Evolutionary conservation across 495 filamentous ascomycete species (phyloP), one percentile per base, ranked within the genome.

Genomic region (Lasiosphaeris hirsuta): DNA sequence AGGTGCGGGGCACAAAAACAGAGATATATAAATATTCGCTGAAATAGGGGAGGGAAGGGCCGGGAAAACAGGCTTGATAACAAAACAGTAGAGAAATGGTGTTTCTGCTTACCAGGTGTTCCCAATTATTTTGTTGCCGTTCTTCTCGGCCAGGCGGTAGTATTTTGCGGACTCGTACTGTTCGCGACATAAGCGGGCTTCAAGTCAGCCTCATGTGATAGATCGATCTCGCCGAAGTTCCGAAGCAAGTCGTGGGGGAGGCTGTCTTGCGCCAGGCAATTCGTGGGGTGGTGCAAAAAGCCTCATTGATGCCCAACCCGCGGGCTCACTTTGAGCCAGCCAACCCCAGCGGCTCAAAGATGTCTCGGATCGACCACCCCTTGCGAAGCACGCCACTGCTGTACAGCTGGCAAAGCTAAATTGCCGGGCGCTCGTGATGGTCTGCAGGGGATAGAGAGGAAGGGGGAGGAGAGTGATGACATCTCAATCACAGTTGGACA

Each of bases 141-240:
- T 88, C 65, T 89, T 73, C 75, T 98, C 94, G 38, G 94, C 94
- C 62, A 92, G 81, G 62, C 93, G 90, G 71, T 96, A 92, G 75
- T 96, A 97, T 78, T 88, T 89, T 56, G 95, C 95, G 46, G 92
- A 86, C 69, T 82, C 84, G 73, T 83, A 92, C 90, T 95, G 75
- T 68, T 62, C 39, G 56, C 23, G 23, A 30, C 23, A 30, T 5
- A 63, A 56, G 9, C 52, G 51, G 53, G 60, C 58, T 40, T 54
- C 51, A 55, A 47, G 72, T 76, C 75, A 78, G 73, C 69, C 66
- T 69, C 67, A 69, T 73, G 54, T 66, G 57, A 67, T 53, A 60
- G 41, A 43, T 54, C 52, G 38, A 18, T 18, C 49, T 55, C 13
- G 19, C 38, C 51, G 14, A 42, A 10, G 36, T n/a, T 9, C 19